A percentile compares a stretch with the other conserved stretches of the same genome.
phyloP scores from a whole-genome alignment of 768 basidiomycete species.

The Mycena crocata region DNA sequence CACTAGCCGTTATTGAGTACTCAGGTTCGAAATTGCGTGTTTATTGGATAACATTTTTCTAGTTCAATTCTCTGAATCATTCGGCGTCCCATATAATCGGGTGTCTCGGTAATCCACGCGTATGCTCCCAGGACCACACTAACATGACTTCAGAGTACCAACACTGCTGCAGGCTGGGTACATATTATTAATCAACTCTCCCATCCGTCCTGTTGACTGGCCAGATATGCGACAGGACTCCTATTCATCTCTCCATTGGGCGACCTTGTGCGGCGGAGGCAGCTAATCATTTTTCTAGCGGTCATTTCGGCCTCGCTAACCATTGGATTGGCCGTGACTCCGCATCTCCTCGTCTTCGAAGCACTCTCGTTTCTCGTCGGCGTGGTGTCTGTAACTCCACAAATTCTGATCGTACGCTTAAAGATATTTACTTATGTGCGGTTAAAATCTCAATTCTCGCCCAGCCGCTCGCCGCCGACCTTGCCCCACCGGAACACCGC shows the following conservation, averaged over 20 bases:
- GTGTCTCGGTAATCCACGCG: constrained; percentile 35
- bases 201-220: not conserved
- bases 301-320: constrained; percentile 67
- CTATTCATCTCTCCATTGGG: constrained; percentile 85
- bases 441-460: not conserved
- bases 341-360: constrained; percentile 70
- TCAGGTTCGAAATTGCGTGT: constrained; percentile 36
- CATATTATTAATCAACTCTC: constrained; percentile 15
- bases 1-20: constrained; percentile 72
- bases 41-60: not conserved
- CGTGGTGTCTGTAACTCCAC: constrained; percentile 75
- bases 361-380: constrained; percentile 79
- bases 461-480: constrained; percentile 76
- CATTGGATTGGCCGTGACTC: constrained; percentile 77
- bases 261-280: constrained; percentile 82
- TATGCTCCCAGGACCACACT: not conserved
- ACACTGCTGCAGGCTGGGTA: constrained; percentile 79
- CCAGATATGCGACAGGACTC: constrained; percentile 79
- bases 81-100: constrained; percentile 43
- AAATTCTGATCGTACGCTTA: constrained; percentile 70
- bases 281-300: constrained; percentile 71
- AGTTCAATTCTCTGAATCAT: constrained; percentile 58
- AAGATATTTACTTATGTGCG: not conserved
- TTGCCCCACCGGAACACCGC: constrained; percentile 79
- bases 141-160: constrained; percentile 31